Conservation (phyloP, 2,329 filamentous ascomycete genomes). For the Sarocladium oryzae region DNA sequence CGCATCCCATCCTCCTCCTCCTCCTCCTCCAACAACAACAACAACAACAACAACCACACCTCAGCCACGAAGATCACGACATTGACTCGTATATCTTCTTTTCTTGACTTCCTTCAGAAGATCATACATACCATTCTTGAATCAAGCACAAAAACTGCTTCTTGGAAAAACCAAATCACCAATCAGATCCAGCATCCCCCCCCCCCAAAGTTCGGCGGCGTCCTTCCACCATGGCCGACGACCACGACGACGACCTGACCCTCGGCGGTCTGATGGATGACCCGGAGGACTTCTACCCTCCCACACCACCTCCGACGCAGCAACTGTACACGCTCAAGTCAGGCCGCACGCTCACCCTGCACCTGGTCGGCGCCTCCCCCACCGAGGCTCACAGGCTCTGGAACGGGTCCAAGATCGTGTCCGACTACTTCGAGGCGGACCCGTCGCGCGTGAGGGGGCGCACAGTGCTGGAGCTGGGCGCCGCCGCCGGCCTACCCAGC, state of each 20-base stretch:
- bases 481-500: constrained; percentile 78
- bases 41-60: background rate
- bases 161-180: too few species aligned
- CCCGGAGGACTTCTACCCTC: constrained; percentile 72
- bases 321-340: constrained; percentile 64
- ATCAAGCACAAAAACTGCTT: too few species aligned
- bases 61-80: too few species aligned
- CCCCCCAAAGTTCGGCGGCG: too few species aligned
- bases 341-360: constrained; percentile 59
- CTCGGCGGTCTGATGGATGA: constrained; percentile 64
- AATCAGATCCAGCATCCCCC: too few species aligned
- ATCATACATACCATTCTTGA: too few species aligned
- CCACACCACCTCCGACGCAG: constrained; percentile 68
- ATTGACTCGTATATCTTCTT: too few species aligned
- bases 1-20: background rate
- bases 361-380: constrained; percentile 81
- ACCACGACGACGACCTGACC: constrained; percentile 29
- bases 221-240: constrained; percentile 18
- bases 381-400: constrained; percentile 87
- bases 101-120: too few species aligned
- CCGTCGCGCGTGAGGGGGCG: constrained; percentile 56
- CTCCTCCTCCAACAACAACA: background rate
- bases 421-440: constrained; percentile 69
- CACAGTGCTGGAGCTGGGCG: constrained; percentile 82
- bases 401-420: constrained; percentile 78